A percentile compares a stretch with the other conserved stretches of the same genome.
Conservation (phyloP, 805 yeast genomes). For the Kazachstania africana region DNA sequence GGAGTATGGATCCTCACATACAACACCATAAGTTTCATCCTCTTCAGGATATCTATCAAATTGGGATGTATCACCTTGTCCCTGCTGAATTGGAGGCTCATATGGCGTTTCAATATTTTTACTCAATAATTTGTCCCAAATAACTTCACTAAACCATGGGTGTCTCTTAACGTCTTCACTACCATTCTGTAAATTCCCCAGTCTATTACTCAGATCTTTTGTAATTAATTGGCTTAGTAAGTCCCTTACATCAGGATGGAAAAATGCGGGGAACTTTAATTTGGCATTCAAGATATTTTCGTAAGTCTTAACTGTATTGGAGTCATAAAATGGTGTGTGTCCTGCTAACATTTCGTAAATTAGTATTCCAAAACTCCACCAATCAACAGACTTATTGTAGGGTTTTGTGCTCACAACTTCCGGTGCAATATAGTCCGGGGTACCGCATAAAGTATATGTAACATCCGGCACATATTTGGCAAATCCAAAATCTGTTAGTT, state of each 20-base stretch:
- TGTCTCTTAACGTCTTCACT: constrained; percentile 75
- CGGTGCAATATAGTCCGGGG: constrained; percentile 94
- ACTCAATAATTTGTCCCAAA: constrained; percentile 77
- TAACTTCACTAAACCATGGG: constrained; percentile 83
- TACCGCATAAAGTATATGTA: constrained; percentile 87
- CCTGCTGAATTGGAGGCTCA: constrained; percentile 86
- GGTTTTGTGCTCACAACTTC: constrained; percentile 90
- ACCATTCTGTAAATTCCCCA: constrained; percentile 79
- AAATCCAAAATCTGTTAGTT: constrained; percentile 90
- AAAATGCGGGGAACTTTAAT: constrained; percentile 61
- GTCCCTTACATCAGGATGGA: constrained; percentile 69
- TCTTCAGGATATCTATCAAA: constrained; percentile 70
- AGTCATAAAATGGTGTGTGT: constrained; percentile 85
- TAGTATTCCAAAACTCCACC: constrained; percentile 93
- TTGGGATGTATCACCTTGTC: constrained; percentile 81
- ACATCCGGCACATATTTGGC: constrained; percentile 86
- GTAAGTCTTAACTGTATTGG: constrained; percentile 86
- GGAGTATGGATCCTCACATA: constrained; percentile 46
- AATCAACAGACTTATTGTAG: constrained; percentile 85
- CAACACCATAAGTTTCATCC: constrained; percentile 64
- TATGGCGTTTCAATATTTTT: constrained; percentile 90
- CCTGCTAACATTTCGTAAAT: constrained; percentile 93
- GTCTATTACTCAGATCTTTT: constrained; percentile 66
- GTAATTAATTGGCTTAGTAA: constrained; percentile 61
- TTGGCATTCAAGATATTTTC: constrained; percentile 76